A percentile compares a stretch with the other conserved stretches of the same genome.
phyloP scores from a whole-genome alignment of 345 rosid species.

The Gossypium stocksii region DNA sequence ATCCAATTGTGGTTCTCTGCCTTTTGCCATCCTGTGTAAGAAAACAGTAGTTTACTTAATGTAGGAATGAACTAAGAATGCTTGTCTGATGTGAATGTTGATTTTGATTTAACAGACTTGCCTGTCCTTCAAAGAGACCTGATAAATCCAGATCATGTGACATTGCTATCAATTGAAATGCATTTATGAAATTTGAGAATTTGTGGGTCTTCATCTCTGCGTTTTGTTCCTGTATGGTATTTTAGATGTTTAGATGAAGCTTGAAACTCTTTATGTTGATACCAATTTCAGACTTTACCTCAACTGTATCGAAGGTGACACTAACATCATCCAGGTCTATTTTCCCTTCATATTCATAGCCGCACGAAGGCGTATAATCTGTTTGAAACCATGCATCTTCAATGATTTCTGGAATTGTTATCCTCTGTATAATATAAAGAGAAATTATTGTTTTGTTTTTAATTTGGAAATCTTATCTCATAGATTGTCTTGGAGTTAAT shows the following conservation, averaged over 20 bases:
- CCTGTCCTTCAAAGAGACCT: conserved; percentile 85
- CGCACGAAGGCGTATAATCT: conserved; percentile 50
- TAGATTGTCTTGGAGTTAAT: background rate
- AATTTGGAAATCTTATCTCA: background rate
- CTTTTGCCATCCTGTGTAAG: conserved; percentile 54
- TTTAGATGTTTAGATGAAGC: conserved; percentile 12
- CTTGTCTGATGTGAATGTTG: background rate
- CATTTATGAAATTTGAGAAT: conserved; percentile 76
- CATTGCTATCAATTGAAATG: conserved; percentile 92
- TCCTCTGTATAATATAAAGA: conserved; percentile 42
- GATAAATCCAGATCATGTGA: conserved; percentile 88
- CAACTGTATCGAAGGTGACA: conserved; percentile 49
- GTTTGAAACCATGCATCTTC: conserved; percentile 78
- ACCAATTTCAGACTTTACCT: conserved; percentile 36
- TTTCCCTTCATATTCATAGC: conserved; percentile 31
- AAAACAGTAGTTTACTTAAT: conserved; percentile 6
- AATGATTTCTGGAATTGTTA: conserved; percentile 57
- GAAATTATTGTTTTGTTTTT: background rate
- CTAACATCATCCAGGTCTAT: conserved; percentile 46
- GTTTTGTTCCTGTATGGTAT: conserved; percentile 46
- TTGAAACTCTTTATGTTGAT: conserved; percentile 4
- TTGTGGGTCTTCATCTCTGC: conserved; percentile 35
- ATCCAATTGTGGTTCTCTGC: conserved; percentile 62
- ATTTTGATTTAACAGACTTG: conserved; percentile 24
- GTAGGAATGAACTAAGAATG: conserved; percentile 11